Evolutionary conservation across 164 flowering plant species (phyloP).

Genomic region (Litsea cubeba): DNA sequence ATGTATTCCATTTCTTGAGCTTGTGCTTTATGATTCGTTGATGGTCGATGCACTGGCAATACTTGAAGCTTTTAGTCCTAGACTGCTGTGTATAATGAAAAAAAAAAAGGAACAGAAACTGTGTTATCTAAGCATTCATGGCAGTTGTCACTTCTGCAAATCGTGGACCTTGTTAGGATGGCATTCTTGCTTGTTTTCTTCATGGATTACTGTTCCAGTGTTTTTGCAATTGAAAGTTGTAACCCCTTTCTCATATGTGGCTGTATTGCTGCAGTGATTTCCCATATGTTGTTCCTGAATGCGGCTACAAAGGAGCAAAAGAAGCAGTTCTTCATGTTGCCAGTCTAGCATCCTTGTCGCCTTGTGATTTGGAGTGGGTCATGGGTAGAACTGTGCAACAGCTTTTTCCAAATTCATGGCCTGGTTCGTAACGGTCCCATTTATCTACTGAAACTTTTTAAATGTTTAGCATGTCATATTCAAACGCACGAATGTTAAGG

Average conservation of each 20-base stretch:
- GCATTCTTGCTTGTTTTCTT: background rate
- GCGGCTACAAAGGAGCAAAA: constrained; percentile 78
- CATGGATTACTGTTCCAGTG: background rate
- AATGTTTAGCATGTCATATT: too few species aligned
- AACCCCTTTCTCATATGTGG: background rate
- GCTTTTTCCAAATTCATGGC: constrained; percentile 52
- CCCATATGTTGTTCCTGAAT: constrained; percentile 81
- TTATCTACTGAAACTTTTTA: background rate
- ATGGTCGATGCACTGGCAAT: too few species aligned
- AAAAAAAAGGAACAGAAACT: too few species aligned
- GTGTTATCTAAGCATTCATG: too few species aligned
- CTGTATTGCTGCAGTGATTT: constrained; percentile 59
- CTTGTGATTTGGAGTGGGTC: constrained; percentile 71
- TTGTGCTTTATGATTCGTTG: too few species aligned
- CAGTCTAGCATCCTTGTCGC: constrained; percentile 33
- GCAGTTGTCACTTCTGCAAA: background rate
- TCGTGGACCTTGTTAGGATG: background rate
- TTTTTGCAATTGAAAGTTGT: too few species aligned
- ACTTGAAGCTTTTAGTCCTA: too few species aligned
- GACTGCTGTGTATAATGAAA: too few species aligned
- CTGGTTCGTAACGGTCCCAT: constrained; percentile 13
- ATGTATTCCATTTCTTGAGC: too few species aligned
- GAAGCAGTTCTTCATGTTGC: constrained; percentile 54
- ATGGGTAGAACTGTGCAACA: constrained; percentile 65
- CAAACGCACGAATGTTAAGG: too few species aligned